Conservation (phyloP, 805 yeast genomes). For the Myxozyma geophila region DNA sequence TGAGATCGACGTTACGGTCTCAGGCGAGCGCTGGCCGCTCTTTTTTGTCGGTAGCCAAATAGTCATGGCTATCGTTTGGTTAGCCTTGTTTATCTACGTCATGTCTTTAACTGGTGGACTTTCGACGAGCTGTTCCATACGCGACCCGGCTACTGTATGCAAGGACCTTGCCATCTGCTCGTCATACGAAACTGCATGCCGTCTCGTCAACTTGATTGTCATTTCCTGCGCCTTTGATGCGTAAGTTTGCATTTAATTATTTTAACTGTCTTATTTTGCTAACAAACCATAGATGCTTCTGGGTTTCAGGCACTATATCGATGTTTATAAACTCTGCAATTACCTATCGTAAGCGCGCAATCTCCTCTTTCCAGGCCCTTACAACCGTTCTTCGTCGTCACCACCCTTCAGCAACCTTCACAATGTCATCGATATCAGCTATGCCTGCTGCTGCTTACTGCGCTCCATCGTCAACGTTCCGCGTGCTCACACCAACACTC, state of each 20-base stretch:
- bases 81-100: conserved; percentile 24
- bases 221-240: conserved; percentile 27
- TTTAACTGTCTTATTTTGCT: background rate
- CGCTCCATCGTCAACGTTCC: conserved; percentile 2
- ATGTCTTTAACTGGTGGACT: conserved; percentile 31
- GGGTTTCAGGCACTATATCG: conserved; percentile 28
- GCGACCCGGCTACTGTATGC: conserved; percentile 16
- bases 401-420: conserved; percentile 11
- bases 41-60: conserved; percentile 20
- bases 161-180: conserved; percentile 12
- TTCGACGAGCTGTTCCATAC: conserved; percentile 28
- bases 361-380: conserved; percentile 16
- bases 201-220: conserved; percentile 26
- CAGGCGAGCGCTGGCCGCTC: conserved; percentile 18
- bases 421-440: background rate
- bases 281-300: conserved; percentile 14
- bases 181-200: conserved; percentile 23
- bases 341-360: conserved; percentile 18
- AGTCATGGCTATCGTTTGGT: conserved; percentile 22
- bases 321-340: conserved; percentile 31
- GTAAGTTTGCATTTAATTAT: background rate
- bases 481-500: conserved; percentile 10
- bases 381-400: background rate
- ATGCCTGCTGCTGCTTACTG: conserved; percentile 2
- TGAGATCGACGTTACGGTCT: conserved; percentile 9